Conservation (phyloP, 179 eudicot genomes). For the Carnegiea gigantea region DNA sequence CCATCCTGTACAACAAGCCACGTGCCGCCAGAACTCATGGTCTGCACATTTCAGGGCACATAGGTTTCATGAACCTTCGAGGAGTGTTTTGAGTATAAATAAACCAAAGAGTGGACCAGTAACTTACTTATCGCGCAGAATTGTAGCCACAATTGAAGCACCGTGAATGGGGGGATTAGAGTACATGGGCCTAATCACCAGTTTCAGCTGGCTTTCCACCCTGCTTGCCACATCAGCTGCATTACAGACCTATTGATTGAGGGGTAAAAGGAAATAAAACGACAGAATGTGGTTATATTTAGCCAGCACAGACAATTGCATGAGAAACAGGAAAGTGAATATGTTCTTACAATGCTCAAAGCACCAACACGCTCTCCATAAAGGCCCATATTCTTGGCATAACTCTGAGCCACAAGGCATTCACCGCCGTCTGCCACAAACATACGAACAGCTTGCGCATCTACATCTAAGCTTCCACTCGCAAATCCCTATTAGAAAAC, state of each 20-base stretch:
- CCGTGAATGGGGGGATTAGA: conserved; percentile 98
- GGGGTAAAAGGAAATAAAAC: not conserved
- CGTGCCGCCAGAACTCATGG: not conserved
- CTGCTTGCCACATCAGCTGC: conserved; percentile 81
- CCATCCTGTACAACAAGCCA: not conserved
- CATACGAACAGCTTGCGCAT: conserved; percentile 84
- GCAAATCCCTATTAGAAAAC: conserved; percentile 76
- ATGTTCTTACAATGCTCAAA: conserved; percentile 70
- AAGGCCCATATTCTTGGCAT: conserved; percentile 98
- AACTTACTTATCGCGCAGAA: conserved; percentile 85
- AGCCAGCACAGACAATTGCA: not conserved
- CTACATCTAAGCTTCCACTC: conserved; percentile 86
- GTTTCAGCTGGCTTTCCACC: conserved; percentile 96
- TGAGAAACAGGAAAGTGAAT: not conserved
- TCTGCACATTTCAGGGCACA: not conserved
- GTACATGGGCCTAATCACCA: conserved; percentile 94
- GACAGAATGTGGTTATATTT: not conserved
- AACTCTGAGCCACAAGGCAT: conserved; percentile 92
- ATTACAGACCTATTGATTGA: conserved; percentile 67
- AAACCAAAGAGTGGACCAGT: not conserved
- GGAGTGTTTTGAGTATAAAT: not conserved
- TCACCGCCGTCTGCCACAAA: conserved; percentile 96
- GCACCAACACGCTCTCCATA: conserved; percentile 99
- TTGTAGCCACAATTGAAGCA: conserved; percentile 88
- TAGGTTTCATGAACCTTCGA: not conserved